phyloP scores from a whole-genome alignment of 805 yeast species.

The Metschnikowia borealis region DNA sequence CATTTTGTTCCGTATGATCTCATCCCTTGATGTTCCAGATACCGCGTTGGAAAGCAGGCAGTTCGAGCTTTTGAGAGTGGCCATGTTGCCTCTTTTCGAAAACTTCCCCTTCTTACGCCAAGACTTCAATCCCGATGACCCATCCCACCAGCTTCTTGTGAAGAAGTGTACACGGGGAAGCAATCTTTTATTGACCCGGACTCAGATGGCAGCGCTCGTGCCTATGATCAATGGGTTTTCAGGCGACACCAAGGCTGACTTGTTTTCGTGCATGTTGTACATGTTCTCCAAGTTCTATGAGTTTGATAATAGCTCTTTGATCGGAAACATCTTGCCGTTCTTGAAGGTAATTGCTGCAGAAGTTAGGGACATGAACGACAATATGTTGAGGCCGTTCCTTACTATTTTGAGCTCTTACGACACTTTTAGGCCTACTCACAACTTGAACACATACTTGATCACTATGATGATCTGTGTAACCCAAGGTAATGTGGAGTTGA shows the following conservation, averaged over 20 bases:
- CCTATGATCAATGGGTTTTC: conserved; percentile 66
- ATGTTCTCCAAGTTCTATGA: conserved; percentile 57
- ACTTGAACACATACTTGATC: conserved; percentile 26
- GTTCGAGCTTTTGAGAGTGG: conserved; percentile 74
- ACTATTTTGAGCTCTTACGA: conserved; percentile 5
- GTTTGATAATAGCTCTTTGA: conserved; percentile 33
- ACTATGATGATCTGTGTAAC: conserved; percentile 35
- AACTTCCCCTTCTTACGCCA: conserved; percentile 57
- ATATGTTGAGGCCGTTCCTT: conserved; percentile 26
- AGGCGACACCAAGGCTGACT: conserved; percentile 56
- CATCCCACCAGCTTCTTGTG: conserved; percentile 23
- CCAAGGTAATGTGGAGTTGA: conserved; percentile 28
- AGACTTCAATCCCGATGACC: conserved; percentile 32
- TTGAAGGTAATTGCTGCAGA: conserved; percentile 33
- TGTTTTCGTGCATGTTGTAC: conserved; percentile 65
- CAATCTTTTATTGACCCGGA: conserved; percentile 45
- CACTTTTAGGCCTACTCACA: background rate
- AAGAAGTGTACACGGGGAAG: conserved; percentile 29
- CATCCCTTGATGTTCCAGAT: conserved; percentile 25
- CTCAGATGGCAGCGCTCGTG: conserved; percentile 49
- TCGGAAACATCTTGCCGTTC: conserved; percentile 47
- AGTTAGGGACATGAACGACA: conserved; percentile 12
- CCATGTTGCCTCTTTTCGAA: conserved; percentile 57
- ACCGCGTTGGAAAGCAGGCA: conserved; percentile 16
- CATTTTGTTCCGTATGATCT: conserved; percentile 27